Base-by-base conservation (phyloP, 2,329 filamentous ascomycete species). In the Aspergillaceae sp. region DNA sequence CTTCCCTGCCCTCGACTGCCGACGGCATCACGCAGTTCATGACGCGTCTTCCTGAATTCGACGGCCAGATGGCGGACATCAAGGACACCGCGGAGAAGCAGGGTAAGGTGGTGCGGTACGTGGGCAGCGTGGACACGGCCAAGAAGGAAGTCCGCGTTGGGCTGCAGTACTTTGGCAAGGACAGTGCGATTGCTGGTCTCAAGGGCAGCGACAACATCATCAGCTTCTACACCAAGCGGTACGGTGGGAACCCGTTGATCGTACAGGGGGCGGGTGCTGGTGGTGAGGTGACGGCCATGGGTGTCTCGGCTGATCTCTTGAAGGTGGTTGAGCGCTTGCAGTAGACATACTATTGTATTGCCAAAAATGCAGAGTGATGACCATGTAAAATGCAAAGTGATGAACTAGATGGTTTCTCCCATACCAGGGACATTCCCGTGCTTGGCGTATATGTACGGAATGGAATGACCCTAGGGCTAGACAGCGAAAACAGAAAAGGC, bases 161-260 rank as follows among this genome's bases (percentile, higher is more conserved):
- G 2, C 71, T 98, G 54, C 84, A 96, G 76, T 87, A 85, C 70
- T 90, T 89, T 57, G 89, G 94, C 55, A 81, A 80, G 57, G 86
- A 85, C 50, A 88, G 94, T 63, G 87, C 92, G 8, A 96, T 98
- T 70, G 92, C 92, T 9, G 85, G 86, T 41, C 76, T 98, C 48
- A 94, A 95, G 78, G 92, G 92, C 33, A 97, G 90, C 67, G 92
- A 97, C 66, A 98, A 98, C 74, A 94, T 98, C 65, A 95, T 98
- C 64, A 94, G 84, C 74, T 96, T 98, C 75, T 94, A 96, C 71
- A 98, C 92, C 4, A 86, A 94, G 76, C 79, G 92, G 59, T 98
- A 98, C 64, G 89, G 89, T 48, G 78, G 75, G 63, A 94, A 91
- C 69, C 90, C 92, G 38, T 75, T 98, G 52, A 95, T 96, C 63